Evolutionary conservation across 129 eudicot genomes (phyloP).

Genomic region (Chrysanthemum makinoi): DNA sequence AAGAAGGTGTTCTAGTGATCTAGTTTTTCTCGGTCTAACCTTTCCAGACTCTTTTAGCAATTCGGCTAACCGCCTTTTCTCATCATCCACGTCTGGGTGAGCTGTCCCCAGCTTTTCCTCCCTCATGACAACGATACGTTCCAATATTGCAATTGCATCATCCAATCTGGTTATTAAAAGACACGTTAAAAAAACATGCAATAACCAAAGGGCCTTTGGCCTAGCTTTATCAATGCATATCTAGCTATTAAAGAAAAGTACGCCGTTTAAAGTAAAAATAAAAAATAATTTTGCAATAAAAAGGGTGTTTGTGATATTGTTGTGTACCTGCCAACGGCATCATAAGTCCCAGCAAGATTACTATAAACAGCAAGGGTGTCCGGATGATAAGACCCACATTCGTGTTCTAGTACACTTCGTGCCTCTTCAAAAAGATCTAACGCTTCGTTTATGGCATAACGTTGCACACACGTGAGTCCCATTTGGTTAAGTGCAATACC

Average conservation of each 20-base stretch:
- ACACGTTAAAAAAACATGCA: neutral
- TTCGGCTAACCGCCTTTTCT: constrained; percentile 77
- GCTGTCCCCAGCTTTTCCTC: constrained; percentile 95
- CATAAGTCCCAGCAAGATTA: constrained; percentile 90
- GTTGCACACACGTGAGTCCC: constrained; percentile 85
- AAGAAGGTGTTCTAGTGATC: constrained; percentile 67
- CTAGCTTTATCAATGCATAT: too few species aligned
- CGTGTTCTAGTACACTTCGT: constrained; percentile 58
- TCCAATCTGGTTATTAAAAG: constrained; percentile 48
- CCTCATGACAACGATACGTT: constrained; percentile 69
- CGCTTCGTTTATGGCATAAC: constrained; percentile 70
- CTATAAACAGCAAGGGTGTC: constrained; percentile 87
- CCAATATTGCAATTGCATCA: constrained; percentile 74
- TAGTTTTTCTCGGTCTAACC: constrained; percentile 49
- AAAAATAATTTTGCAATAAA: neutral
- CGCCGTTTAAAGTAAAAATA: too few species aligned
- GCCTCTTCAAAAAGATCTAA: constrained; percentile 75
- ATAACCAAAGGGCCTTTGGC: neutral
- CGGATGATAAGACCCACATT: constrained; percentile 76
- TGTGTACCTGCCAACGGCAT: constrained; percentile 79
- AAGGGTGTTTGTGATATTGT: neutral
- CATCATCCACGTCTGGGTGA: constrained; percentile 79
- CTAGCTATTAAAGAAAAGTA: too few species aligned
- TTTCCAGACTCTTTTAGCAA: constrained; percentile 69
- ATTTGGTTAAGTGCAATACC: constrained; percentile 87